These are phyloP conservation scores for Lachnellula subtilissima DNA, from an alignment of 2,329 filamentous ascomycete species.

Conservation along the genomic window DNA sequence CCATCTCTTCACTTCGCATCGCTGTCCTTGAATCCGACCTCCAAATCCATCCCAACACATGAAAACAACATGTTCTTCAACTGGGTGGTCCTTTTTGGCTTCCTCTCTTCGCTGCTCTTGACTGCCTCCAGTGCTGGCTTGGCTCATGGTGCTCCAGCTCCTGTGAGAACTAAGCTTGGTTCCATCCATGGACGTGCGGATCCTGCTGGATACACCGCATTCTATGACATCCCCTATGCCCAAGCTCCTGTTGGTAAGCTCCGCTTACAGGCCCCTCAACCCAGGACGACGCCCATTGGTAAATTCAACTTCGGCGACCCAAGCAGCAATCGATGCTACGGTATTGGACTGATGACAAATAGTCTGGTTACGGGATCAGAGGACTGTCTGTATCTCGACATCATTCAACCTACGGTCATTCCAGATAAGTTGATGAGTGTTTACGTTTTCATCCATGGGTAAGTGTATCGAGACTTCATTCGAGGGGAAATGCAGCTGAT, in stretches of 20 bases:
- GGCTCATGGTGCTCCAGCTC: no score
- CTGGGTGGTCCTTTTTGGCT: not conserved
- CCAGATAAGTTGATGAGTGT: constrained; percentile 37
- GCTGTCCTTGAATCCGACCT: no score
- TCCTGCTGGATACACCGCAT: no score
- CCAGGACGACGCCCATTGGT: constrained; percentile 1
- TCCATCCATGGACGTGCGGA: no score
- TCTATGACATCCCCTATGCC: constrained; percentile 13
- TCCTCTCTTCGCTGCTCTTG: not conserved
- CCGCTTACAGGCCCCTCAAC: constrained; percentile 8
- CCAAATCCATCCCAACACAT: no score
- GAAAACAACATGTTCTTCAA: not conserved
- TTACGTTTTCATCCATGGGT: constrained; percentile 57
- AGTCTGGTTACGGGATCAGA: constrained; percentile 18
- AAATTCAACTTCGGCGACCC: constrained; percentile 6
- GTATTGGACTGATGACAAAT: not conserved
- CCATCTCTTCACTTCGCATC: no score
- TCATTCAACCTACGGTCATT: constrained; percentile 31
- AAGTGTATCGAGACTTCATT: constrained; percentile 40
- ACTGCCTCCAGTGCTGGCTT: not conserved
- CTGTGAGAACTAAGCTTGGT: no score
- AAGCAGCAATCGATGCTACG: constrained; percentile 16
- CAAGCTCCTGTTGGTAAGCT: constrained; percentile 4
- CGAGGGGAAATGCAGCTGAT: not conserved
- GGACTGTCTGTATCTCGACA: constrained; percentile 35